phyloP scores from a whole-genome alignment of 2,329 filamentous ascomycete genomes.

The Neurospora sp. region DNA sequence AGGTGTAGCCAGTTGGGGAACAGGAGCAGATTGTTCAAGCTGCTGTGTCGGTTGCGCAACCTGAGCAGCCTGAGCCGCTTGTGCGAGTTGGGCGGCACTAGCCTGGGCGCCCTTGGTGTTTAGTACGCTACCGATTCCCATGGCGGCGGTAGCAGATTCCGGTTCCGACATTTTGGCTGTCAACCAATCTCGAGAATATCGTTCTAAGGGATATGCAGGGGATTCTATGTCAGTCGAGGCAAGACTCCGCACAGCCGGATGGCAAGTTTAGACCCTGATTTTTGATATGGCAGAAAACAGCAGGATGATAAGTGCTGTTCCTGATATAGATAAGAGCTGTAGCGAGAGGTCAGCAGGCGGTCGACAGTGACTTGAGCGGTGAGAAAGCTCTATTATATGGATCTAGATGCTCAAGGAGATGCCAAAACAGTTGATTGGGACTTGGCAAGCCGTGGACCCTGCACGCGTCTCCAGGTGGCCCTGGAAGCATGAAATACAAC shows the following conservation, averaged over 20 bases:
- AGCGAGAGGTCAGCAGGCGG: slow-evolving; percentile 1
- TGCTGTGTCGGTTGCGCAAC: slow-evolving; percentile 16
- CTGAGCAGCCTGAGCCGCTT: slow-evolving; percentile 18
- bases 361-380: slow-evolving; percentile 11
- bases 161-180: slow-evolving; percentile 22
- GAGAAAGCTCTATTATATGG: slow-evolving; percentile 8
- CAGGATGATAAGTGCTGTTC: neutral
- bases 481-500: neutral
- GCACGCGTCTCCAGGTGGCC: neutral
- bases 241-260: neutral
- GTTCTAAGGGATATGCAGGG: slow-evolving; percentile 4
- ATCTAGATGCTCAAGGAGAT: slow-evolving; percentile 5
- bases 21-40: slow-evolving; percentile 12
- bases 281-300: neutral
- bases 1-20: slow-evolving; percentile 13
- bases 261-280: neutral
- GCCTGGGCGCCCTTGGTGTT: slow-evolving; percentile 34
- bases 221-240: neutral
- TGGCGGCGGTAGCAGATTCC: slow-evolving; percentile 36
- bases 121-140: slow-evolving; percentile 43
- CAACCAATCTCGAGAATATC: neutral
- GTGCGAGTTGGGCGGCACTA: slow-evolving; percentile 10
- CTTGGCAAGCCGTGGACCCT: slow-evolving; percentile 10
- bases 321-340: neutral
- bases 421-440: slow-evolving; percentile 3